Percentiles rank a stretch among this genome's conserved stretches.
Conservation (phyloP, 108 stramenopile species). For the Nitzschia putrida region DNA sequence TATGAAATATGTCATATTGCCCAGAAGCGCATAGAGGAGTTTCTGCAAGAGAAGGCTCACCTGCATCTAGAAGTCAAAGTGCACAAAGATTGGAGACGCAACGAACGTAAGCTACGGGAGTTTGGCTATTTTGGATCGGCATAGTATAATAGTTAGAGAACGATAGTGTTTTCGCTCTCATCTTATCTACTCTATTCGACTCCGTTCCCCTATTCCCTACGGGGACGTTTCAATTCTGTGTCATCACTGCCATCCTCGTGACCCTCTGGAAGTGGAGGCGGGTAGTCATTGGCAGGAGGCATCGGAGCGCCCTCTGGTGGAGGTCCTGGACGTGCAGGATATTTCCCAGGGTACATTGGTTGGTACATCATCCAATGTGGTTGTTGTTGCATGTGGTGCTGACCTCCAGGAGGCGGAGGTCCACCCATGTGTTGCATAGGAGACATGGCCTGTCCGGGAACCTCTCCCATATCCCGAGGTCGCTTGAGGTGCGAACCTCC, state of each 20-base stretch:
- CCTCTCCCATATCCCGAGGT: conserved; percentile 14
- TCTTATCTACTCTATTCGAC: not conserved
- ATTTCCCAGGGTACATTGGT: conserved; percentile 33
- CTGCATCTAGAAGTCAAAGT: conserved; percentile 85
- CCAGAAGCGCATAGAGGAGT: conserved; percentile 71
- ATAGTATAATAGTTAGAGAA: not conserved
- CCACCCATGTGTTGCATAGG: conserved; percentile 14
- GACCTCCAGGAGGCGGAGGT: conserved; percentile 17
- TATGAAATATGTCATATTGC: conserved; percentile 85
- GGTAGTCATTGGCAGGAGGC: not conserved
- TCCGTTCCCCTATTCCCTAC: conserved; percentile 2
- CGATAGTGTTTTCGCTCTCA: not conserved
- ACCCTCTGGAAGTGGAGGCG: conserved; percentile 10
- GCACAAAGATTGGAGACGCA: conserved; percentile 92
- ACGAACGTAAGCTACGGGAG: conserved; percentile 68
- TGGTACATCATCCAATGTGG: conserved; percentile 38
- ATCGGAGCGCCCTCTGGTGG: conserved; percentile 8
- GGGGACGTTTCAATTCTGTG: conserved; percentile 18
- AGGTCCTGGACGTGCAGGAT: conserved; percentile 19
- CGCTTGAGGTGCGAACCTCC: conserved; percentile 40
- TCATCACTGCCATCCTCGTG: conserved; percentile 17
- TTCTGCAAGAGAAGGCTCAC: conserved; percentile 74
- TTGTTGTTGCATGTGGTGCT: conserved; percentile 36
- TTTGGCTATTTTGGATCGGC: conserved; percentile 75
- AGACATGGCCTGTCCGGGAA: not conserved